Evolutionary conservation across 2,329 filamentous ascomycete genomes (phyloP), one percentile per base, ranked within the genome.

Genomic region (Alternaria solani): DNA sequence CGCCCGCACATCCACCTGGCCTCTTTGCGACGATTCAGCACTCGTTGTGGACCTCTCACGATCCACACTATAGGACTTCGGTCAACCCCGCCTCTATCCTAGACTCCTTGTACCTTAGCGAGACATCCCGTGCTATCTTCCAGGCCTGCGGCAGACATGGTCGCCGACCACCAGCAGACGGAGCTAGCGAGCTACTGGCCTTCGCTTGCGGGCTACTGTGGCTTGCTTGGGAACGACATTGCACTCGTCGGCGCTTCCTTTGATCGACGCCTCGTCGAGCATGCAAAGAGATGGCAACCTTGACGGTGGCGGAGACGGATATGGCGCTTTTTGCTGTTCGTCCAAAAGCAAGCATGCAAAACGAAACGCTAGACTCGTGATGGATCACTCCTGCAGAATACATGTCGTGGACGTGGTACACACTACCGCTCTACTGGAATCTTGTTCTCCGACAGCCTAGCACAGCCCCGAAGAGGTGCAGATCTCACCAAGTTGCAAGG

Each of bases 1-100:
- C 39, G n/a, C 20, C 57, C 53, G 57, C 57, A 26, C 32, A 42
- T 41, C 57, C 46, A 49, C 43, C 36, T 48, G 36, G 23, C 36
- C 38, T 49, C 7, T 28, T 39, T 47, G 30, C 44, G 56, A 55
- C 36, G 34, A 23, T 38, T 20, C 20, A 38, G 43, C 34, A 48
- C 42, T 9, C 39, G 25, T 26, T 42, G 36, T 25, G 36, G 30
- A 44, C 39, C 9, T 18, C 20, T 25, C 16, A 32, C 16, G 12
- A 46, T 48, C 46, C 44, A 46, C 47, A 34, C 46, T 36, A 51
- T 7, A 18, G 41, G 39, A 38, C 6, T 32, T 30, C 38, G 46
- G 43, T 20, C 53, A 48, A n/a, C 47, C 30, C 55, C 51, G 42
- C 56, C 30, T 51, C 18, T 28, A 28, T n/a, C 34, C 46, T 32